phyloP scores from a whole-genome alignment of 176 grass and related monocot species.

The Eremochloa ophiuroides region DNA sequence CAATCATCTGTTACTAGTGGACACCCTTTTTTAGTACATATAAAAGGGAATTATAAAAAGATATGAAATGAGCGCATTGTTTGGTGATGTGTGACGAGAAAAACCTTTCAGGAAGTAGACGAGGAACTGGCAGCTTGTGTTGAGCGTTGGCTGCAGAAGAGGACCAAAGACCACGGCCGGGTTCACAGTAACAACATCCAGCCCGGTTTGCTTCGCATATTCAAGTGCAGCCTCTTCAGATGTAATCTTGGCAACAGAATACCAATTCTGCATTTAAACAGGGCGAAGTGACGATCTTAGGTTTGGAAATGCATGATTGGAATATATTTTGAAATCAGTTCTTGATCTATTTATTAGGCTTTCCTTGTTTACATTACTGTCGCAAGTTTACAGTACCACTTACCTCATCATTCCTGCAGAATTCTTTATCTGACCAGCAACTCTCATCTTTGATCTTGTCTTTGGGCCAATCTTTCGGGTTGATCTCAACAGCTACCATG shows the following conservation, averaged over 20 bases:
- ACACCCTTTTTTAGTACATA: too few relatives aligned
- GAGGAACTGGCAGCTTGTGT: constrained; percentile 21
- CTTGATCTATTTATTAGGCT: background rate
- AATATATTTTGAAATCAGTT: background rate
- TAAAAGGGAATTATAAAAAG: background rate
- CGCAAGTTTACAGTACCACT: background rate
- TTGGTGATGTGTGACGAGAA: background rate
- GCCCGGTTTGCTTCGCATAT: background rate
- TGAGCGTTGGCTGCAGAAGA: constrained; percentile 33
- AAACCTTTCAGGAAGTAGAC: constrained; percentile 42
- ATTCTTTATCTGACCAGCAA: constrained; percentile 42
- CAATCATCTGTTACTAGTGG: background rate
- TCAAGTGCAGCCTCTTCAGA: constrained; percentile 39
- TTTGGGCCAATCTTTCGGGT: constrained; percentile 37
- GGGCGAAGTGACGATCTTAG: background rate
- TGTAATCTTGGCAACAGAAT: constrained; percentile 29
- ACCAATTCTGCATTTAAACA: constrained; percentile 33
- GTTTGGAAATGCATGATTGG: background rate
- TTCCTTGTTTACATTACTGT: background rate
- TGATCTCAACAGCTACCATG: constrained; percentile 21
- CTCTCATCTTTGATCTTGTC: constrained; percentile 36
- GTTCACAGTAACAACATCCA: constrained; percentile 37
- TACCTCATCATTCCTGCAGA: constrained; percentile 31
- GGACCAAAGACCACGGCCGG: constrained; percentile 25
- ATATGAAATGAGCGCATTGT: background rate